Evolutionary conservation across 1,284 basidiomycete genomes (phyloP).

Genomic region (Wallemia ichthyophaga): DNA sequence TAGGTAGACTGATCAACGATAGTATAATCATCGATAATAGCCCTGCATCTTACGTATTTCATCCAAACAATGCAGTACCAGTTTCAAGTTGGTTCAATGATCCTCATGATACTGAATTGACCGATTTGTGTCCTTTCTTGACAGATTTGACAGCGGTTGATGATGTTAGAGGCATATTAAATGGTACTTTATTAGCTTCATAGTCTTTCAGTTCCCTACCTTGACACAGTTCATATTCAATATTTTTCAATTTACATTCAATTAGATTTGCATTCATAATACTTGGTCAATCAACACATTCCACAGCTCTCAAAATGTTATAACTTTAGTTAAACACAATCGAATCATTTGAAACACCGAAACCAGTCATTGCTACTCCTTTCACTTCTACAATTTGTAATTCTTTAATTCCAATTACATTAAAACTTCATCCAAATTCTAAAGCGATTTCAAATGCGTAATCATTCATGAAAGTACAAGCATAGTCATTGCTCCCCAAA

Average conservation of each 20-base stretch:
- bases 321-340: too few relatives aligned
- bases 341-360: too few relatives aligned
- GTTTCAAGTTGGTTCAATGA: constrained; percentile 99
- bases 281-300: too few relatives aligned
- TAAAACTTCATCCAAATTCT: too few relatives aligned
- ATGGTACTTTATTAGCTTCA: constrained; percentile 14
- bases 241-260: neutral
- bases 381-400: too few relatives aligned
- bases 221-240: neutral
- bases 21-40: constrained; percentile 98
- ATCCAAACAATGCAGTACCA: constrained; percentile 93
- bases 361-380: too few relatives aligned
- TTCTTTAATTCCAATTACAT: too few relatives aligned
- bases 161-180: constrained; percentile 75
- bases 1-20: constrained; percentile 69
- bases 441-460: too few relatives aligned
- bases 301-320: too few relatives aligned
- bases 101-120: constrained; percentile 86
- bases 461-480: too few relatives aligned
- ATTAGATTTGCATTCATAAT: neutral
- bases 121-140: constrained; percentile 78
- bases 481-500: too few relatives aligned
- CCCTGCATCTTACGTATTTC: constrained; percentile 95
- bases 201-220: neutral
- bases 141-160: constrained; percentile 54